Evolutionary conservation across 495 filamentous ascomycete genomes (phyloP).

Genomic region (Pseudoneurospora amorphoporcata): DNA sequence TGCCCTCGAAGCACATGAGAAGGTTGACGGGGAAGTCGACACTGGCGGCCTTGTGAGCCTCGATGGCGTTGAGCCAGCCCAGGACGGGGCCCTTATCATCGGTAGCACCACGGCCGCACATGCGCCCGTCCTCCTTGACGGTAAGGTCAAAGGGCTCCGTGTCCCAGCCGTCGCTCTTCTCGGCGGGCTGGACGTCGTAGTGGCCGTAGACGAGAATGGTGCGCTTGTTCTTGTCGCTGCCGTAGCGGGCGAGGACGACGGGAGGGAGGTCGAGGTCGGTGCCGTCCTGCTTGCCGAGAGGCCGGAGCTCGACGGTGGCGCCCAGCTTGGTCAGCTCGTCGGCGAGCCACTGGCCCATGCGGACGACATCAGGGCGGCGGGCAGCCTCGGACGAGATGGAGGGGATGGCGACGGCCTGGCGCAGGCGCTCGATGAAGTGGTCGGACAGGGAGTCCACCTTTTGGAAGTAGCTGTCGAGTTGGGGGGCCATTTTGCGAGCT

Average conservation of each 20-base stretch:
- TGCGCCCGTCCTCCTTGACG: conserved; percentile 80
- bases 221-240: conserved; percentile 79
- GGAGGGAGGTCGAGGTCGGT: conserved; percentile 88
- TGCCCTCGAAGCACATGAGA: conserved; percentile 99
- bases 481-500: conserved; percentile 66
- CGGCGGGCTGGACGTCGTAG: conserved; percentile 96
- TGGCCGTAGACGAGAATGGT: conserved; percentile 97
- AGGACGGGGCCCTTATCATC: conserved; percentile 98
- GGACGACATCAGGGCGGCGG: conserved; percentile 79
- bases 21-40: conserved; percentile 95
- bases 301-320: conserved; percentile 72
- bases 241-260: conserved; percentile 83
- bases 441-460: conserved; percentile 77
- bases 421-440: conserved; percentile 84
- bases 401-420: conserved; percentile 89
- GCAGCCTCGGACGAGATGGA: conserved; percentile 87
- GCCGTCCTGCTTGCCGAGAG: conserved; percentile 80
- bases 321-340: conserved; percentile 73
- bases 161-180: conserved; percentile 89
- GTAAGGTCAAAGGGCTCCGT: conserved; percentile 88
- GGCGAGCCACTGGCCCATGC: conserved; percentile 91
- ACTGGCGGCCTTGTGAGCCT: conserved; percentile 90
- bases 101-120: conserved; percentile 92
- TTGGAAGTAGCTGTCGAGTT: conserved; percentile 74
- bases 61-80: conserved; percentile 95